Conservation (phyloP, 345 rosid genomes). For the Populus ilicifolia region DNA sequence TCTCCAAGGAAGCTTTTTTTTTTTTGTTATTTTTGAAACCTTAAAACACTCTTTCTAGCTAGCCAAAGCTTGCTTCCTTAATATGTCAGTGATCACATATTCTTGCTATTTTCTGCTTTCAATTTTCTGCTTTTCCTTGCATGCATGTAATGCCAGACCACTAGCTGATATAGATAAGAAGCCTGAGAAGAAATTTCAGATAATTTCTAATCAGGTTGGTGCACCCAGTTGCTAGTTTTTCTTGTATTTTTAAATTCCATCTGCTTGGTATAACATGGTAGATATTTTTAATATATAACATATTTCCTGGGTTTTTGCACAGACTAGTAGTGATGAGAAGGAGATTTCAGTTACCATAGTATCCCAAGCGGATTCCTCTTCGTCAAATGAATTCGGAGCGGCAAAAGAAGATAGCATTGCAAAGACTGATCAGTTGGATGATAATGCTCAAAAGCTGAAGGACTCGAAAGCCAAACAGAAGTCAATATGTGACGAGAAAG, state of each 20-base stretch:
- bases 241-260: background rate
- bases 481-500: constrained; percentile 9
- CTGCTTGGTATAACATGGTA: background rate
- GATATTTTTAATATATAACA: background rate
- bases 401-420: constrained; percentile 12
- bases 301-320: background rate
- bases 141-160: constrained; percentile 49
- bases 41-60: background rate
- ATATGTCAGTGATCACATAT: constrained; percentile 29
- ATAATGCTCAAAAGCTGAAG: background rate
- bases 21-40: background rate
- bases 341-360: constrained; percentile 8
- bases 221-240: background rate
- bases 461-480: constrained; percentile 5
- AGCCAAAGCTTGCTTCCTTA: background rate
- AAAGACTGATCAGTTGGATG: background rate
- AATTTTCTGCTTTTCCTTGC: constrained; percentile 32
- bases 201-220: constrained; percentile 24
- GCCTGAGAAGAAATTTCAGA: constrained; percentile 27
- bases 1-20: background rate
- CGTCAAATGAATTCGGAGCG: constrained; percentile 11
- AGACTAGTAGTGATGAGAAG: constrained; percentile 13
- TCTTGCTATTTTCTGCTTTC: constrained; percentile 28
- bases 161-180: constrained; percentile 24
- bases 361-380: constrained; percentile 1